Evolutionary conservation across 106 monocot species (phyloP), one percentile per base, ranked within the genome.

Genomic region (Phalaenopsis equestris): DNA sequence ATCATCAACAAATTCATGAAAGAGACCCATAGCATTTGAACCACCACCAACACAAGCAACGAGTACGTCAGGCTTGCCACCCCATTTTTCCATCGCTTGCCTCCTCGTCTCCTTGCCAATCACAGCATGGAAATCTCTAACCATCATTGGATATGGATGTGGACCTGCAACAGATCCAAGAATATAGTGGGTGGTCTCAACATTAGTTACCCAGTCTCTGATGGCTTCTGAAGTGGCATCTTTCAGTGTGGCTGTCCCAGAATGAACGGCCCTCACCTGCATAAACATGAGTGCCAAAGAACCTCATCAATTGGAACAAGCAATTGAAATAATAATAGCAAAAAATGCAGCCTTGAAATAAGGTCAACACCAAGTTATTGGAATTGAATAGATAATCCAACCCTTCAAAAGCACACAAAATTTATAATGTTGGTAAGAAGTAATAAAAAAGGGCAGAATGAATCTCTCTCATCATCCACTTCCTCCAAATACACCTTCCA

Each of bases 111-210:
- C 93, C 78, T 90, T 90, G 36, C 93, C 93, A 79, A 93, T 93
- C 18, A 93, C 90, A 61, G 90, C 90, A 72, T 93, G 90, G 42
- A 93, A 93, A 52, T 93, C 93, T 78, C 90, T 88, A 8, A 93
- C 93, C 90, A 93, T 93, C 90, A 90, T 86, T 41, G 93, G 93
- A 61, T 88, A 90, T 55, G 93, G 93, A 79, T 93, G 93, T 37
- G 93, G 93, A 10, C 93, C 90, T 36, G 88, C 90, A 79, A 88
- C 93, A 39, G 90, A 90, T 6, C 93, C 93, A 77, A 93, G 81
- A 83, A 93, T 93, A 74, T 90, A 93, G 56, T 93, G 93, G 57
- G 93, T 93, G 52, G 90, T 75, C 67, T 93, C 90, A 24, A 90
- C 88, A 86, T 93, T 93, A 55, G 90, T 93, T 19, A 90, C 90